These are phyloP conservation scores for Hyaloraphidium curvatum DNA, from an alignment of 192 early-diverging fungal genomes.

Conservation along the genomic window DNA sequence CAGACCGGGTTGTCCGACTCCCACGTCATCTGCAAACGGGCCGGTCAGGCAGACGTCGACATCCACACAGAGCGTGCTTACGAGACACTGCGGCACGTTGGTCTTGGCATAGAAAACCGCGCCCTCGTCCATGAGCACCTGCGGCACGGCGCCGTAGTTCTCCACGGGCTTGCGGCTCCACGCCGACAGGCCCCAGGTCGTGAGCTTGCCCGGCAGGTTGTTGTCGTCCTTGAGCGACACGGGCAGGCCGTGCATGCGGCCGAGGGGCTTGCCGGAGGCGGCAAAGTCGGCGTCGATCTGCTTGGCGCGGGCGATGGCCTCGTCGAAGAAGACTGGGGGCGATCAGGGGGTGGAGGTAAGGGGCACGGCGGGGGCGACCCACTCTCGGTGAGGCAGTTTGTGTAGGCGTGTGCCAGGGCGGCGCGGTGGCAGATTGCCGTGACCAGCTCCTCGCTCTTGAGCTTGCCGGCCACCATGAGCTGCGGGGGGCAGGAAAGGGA, in stretches of 20 bases:
- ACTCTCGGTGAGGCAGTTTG: background rate
- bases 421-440: background rate
- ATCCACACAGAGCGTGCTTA: too few species aligned
- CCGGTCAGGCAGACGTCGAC: too few species aligned
- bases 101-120: background rate
- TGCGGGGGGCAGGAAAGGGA: background rate
- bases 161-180: background rate
- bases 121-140: conserved; percentile 1
- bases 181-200: background rate
- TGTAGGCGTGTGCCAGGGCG: background rate
- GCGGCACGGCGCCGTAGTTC: background rate
- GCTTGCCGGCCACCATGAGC: background rate
- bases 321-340: background rate
- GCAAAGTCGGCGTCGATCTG: conserved; percentile 1
- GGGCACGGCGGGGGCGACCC: too few species aligned
- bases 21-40: background rate
- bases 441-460: background rate
- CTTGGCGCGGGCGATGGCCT: background rate
- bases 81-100: conserved; percentile 2
- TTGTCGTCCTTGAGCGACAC: background rate
- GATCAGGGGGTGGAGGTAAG: too few species aligned
- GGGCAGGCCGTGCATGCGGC: background rate
- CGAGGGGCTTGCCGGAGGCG: background rate
- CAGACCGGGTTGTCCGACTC: conserved; percentile 5
- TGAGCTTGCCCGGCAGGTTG: background rate